phyloP scores from a whole-genome alignment of 345 rosid genomes.

The Sisymbrium altissimum region DNA sequence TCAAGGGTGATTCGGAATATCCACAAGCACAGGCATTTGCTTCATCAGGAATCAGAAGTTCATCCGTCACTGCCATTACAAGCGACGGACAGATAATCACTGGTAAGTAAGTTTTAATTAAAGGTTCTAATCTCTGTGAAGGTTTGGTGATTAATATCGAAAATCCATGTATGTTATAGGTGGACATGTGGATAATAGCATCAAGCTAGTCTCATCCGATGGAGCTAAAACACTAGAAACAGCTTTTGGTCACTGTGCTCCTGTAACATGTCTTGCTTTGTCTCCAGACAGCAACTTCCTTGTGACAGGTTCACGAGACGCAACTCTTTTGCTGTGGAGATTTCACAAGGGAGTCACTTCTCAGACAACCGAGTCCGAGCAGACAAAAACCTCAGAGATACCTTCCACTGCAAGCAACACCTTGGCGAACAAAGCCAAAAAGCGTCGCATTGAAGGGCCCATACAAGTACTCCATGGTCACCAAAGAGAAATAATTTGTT shows the following conservation, averaged over 20 bases:
- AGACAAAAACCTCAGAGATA: slow-evolving; percentile 40
- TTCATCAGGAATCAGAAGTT: slow-evolving; percentile 69
- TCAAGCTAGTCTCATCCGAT: slow-evolving; percentile 78
- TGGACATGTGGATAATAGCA: slow-evolving; percentile 86
- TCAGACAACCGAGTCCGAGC: slow-evolving; percentile 47
- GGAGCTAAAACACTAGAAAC: slow-evolving; percentile 85
- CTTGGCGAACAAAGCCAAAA: slow-evolving; percentile 9
- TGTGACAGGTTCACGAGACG: slow-evolving; percentile 88
- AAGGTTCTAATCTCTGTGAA: background rate
- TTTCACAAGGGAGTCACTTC: slow-evolving; percentile 52
- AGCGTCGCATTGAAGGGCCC: slow-evolving; percentile 77
- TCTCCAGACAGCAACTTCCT: slow-evolving; percentile 75
- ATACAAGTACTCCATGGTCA: slow-evolving; percentile 91
- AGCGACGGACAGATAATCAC: slow-evolving; percentile 73
- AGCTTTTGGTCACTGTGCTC: slow-evolving; percentile 87
- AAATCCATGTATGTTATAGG: slow-evolving; percentile 37
- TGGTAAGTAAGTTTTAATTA: slow-evolving; percentile 41
- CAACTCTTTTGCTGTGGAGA: slow-evolving; percentile 92
- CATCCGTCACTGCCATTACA: slow-evolving; percentile 72
- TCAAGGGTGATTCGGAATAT: slow-evolving; percentile 77
- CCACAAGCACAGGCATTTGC: slow-evolving; percentile 91
- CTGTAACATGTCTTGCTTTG: slow-evolving; percentile 92
- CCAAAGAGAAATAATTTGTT: slow-evolving; percentile 56
- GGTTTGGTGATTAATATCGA: slow-evolving; percentile 8
- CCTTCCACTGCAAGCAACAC: slow-evolving; percentile 40